phyloP scores from a whole-genome alignment of 148 eudicot species.

The Heliamphora exappendiculata region DNA sequence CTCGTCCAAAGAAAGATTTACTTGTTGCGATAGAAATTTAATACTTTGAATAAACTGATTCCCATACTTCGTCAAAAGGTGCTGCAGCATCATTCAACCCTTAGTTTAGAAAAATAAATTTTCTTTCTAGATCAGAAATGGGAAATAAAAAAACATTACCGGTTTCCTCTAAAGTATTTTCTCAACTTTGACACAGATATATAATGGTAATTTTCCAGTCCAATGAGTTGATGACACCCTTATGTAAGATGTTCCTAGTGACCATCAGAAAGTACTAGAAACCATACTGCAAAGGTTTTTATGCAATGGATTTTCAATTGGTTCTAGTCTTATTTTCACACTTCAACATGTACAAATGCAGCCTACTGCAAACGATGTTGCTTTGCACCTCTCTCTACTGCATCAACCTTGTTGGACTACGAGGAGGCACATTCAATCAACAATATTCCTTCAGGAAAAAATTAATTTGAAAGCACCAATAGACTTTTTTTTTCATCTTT shows the following conservation, averaged over 20 bases:
- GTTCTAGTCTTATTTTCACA: background rate
- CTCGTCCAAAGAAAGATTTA: slow-evolving; percentile 55
- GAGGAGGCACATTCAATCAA: background rate
- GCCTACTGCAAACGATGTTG: background rate
- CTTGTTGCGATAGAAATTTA: slow-evolving; percentile 34
- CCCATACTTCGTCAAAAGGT: slow-evolving; percentile 53
- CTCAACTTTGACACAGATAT: background rate
- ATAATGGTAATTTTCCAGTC: background rate
- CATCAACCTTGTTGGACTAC: background rate
- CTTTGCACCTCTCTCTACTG: background rate
- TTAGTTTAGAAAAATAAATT: background rate
- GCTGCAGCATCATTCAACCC: slow-evolving; percentile 33
- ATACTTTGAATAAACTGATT: slow-evolving; percentile 55
- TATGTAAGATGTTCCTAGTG: background rate
- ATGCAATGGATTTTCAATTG: background rate
- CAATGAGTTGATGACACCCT: background rate
- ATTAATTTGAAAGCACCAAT: too few species aligned
- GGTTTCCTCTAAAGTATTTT: background rate
- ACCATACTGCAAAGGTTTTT: background rate
- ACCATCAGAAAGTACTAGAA: too few species aligned
- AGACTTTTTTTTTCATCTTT: too few species aligned
- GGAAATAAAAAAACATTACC: background rate
- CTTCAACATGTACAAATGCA: background rate
- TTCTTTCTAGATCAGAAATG: background rate
- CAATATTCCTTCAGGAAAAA: background rate